Evolutionary conservation across 1,139 yeast species (phyloP), one percentile per base, ranked within the genome.

Genomic region (Pichia sp.): DNA sequence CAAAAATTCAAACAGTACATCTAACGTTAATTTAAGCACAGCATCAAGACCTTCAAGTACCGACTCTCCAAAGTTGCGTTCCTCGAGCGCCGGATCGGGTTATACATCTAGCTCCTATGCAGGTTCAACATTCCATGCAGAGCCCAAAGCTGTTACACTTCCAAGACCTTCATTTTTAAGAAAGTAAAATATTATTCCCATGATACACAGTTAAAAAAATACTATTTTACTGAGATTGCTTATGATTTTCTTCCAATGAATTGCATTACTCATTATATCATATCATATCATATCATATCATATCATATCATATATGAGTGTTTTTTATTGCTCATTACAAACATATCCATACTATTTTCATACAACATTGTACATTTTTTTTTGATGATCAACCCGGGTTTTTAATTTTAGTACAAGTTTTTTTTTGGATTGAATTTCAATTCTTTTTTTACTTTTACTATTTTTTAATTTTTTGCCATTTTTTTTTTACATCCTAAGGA

Each of bases 41-140:
- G 31, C 41, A 52, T 46, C 56, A 67, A 44, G 52, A 31, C 43
- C 49, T 16, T 44, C 51, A 16, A 42, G 42, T n/a, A 44, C 42
- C 11, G 43, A 48, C 29, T 48, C 61, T 27, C 2, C 48, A 38
- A 44, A 41, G 23, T 40, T 48, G 27, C 46, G 59, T 28, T 59
- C 61, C 27, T 51, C 53, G 44, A 62, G 64, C 11, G 48, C 56
- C 5, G 40, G 44, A 29, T 38, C 50, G 28, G 28, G 10, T 27
- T 38, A 45, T 23, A 37, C 45, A 8, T 40, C 42, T 10, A n/a
- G 36, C 29, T 59, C 59, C 38, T 76, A 75, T 59, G 81, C 81
- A 44, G 81, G 81, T 23, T 72, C 80, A 37, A 72, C 80, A 37
- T 76, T 76, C 56, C 77, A 73, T 58, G 71, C 77, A 27, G 73